Percentiles rank a stretch among this genome's conserved stretches.
Evolutionary conservation across 352 stramenopile genomes (phyloP).

Genomic region (Phytopythium mirpurense): DNA sequence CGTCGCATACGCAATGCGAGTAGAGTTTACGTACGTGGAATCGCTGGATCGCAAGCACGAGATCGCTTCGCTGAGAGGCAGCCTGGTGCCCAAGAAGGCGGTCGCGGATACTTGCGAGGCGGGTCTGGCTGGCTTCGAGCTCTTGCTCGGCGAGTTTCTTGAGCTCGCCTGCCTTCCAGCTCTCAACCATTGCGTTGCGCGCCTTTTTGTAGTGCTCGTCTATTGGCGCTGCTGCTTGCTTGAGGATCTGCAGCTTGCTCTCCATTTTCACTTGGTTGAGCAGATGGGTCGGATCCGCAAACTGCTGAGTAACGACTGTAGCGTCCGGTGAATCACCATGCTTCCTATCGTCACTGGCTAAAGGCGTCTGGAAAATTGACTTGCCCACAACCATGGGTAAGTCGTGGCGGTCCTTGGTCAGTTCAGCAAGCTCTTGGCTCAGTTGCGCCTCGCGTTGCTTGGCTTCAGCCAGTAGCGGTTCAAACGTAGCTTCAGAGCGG

Average conservation of each 20-base stretch:
- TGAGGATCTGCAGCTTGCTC: slow-evolving; percentile 61
- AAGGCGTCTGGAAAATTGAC: slow-evolving; percentile 33
- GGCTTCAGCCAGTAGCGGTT: slow-evolving; percentile 23
- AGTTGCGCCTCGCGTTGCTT: slow-evolving; percentile 19
- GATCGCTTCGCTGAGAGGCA: slow-evolving; percentile 29
- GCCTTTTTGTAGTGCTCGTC: slow-evolving; percentile 56
- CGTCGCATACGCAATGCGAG: too few species aligned
- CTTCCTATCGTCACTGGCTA: neutral
- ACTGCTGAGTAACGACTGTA: slow-evolving; percentile 14
- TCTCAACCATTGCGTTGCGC: slow-evolving; percentile 29
- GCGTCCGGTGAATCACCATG: neutral
- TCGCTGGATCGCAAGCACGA: slow-evolving; percentile 28
- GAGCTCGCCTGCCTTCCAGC: slow-evolving; percentile 6
- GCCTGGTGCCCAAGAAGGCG: slow-evolving; percentile 50
- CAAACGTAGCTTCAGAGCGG: slow-evolving; percentile 36
- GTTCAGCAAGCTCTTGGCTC: slow-evolving; percentile 19
- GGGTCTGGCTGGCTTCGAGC: slow-evolving; percentile 45
- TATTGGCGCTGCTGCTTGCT: slow-evolving; percentile 36
- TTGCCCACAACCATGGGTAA: slow-evolving; percentile 56
- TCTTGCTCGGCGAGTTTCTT: slow-evolving; percentile 35
- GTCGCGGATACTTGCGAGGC: slow-evolving; percentile 47
- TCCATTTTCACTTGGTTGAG: slow-evolving; percentile 50
- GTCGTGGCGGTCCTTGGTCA: slow-evolving; percentile 28
- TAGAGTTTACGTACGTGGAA: slow-evolving; percentile 46
- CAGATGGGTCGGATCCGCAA: slow-evolving; percentile 29